Conservation (phyloP, 495 filamentous ascomycete species). For the Penicillium roqueforti region DNA sequence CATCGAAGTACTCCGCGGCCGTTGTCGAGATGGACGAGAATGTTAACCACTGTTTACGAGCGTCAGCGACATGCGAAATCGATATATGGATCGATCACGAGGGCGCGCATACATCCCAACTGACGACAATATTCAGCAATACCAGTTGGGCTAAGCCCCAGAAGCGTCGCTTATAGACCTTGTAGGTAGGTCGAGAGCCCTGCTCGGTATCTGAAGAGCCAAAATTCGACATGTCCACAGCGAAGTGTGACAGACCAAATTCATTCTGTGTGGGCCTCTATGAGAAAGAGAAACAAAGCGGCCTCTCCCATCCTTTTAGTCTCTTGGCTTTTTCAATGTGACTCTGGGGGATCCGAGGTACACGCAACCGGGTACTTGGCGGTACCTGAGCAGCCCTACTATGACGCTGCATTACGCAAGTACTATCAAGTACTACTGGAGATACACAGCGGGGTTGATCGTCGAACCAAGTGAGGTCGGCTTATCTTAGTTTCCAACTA, state of each 20-base stretch:
- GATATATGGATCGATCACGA: background rate
- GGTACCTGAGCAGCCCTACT: background rate
- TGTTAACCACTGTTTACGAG: conserved; percentile 70
- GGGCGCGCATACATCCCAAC: conserved; percentile 77
- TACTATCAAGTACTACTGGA: conserved; percentile 5
- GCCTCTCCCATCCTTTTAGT: background rate
- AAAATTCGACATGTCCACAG: conserved; percentile 5
- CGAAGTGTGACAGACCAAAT: background rate
- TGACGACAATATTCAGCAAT: conserved; percentile 85
- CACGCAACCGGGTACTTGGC: conserved; percentile 5
- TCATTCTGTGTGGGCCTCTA: background rate
- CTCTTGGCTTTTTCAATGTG: background rate
- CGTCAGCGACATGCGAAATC: conserved; percentile 3
- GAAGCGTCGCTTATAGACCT: conserved; percentile 85
- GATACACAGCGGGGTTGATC: background rate
- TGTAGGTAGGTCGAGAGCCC: conserved; percentile 46
- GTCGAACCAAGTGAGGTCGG: background rate
- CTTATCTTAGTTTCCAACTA: background rate
- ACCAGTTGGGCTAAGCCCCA: conserved; percentile 82
- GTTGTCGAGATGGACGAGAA: conserved; percentile 81
- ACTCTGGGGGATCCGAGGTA: conserved; percentile 5
- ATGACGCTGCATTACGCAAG: conserved; percentile 2
- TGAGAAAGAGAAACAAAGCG: background rate
- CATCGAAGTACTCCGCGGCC: conserved; percentile 69
- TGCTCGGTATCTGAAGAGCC: conserved; percentile 4